A percentile compares a stretch with the other conserved stretches of the same genome.
These are phyloP conservation scores for Parachlorella kessleri DNA, from an alignment of 139 green algal genomes.

Conservation along the genomic window DNA sequence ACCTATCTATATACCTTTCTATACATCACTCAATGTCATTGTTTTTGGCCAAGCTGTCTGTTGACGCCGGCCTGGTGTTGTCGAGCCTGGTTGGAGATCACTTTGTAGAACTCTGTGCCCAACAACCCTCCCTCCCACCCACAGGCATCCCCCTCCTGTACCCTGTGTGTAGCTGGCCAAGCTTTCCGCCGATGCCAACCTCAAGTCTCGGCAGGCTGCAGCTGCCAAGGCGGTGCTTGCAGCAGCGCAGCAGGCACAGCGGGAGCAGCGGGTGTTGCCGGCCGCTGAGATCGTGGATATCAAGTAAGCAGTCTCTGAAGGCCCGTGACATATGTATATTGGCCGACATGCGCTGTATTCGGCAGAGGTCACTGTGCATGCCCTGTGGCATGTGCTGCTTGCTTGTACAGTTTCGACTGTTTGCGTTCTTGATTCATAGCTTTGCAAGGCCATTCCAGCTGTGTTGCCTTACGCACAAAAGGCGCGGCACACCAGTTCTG, in stretches of 20 bases:
- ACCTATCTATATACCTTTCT: too few species aligned
- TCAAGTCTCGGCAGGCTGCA: not conserved
- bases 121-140: too few species aligned
- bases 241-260: not conserved
- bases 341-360: not conserved
- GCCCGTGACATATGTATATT: too few species aligned
- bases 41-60: too few species aligned
- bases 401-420: not conserved
- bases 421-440: too few species aligned
- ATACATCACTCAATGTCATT: too few species aligned
- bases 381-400: not conserved
- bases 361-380: not conserved
- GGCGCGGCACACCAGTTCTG: not conserved
- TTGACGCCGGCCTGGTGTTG: too few species aligned
- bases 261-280: not conserved
- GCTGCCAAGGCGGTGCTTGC: not conserved
- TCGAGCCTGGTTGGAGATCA: too few species aligned
- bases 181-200: not conserved
- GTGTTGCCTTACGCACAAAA: not conserved
- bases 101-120: too few species aligned
- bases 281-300: not conserved
- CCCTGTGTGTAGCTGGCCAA: not conserved
- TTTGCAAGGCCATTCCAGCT: too few species aligned
- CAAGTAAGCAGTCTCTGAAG: too few species aligned
- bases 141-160: too few species aligned